Evolutionary conservation across 257 asterid genomes (phyloP), one percentile per base, ranked within the genome.

Genomic region (Salvia hispanica): DNA sequence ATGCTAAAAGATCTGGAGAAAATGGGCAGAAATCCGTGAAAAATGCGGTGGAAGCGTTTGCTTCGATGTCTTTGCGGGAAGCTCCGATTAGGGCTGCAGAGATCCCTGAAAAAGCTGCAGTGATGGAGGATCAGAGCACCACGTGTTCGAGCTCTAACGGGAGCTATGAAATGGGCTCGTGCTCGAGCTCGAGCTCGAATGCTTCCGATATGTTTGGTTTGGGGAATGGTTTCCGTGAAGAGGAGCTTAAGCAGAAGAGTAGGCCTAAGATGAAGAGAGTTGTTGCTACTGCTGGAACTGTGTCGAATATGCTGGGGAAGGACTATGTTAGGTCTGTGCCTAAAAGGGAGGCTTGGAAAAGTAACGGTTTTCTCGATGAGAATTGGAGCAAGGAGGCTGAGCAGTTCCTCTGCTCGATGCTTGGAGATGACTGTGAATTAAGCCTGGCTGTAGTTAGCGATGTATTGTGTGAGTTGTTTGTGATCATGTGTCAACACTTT

Each of bases 331-430:
- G 96, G 77, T 86, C 97, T 21, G 50, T 72, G 9, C 81, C 89
- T 0, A 93, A 81, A 81, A 90, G 77, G 85, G 69, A 72, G 21
- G 68, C 80, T 5, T 71, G 73, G 3, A 84, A 83, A 50, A 53
- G 62, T 64, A 86, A 88, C 52, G 84, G 76, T 1, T 60, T 60
- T 48, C 67, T 46, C 18, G 81, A 67, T 62, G 90, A 74, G 72
- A 67, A 57, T 66, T 79, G 79, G 85, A 81, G 79, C 81, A 83
- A 72, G 63, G 83, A 86, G 52, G 85, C 81, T 50, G 97, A 88
- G 70, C 89, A 88, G 80, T 88, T 93, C 77, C 58, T 93, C 73
- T 84, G 69, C 74, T 90, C 96, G 3, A 86, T 86, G 91, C 92
- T 93, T 13, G 97, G 97, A n/a, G 80, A 83, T 16, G 92, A 88